A percentile compares a stretch with the other conserved stretches of the same genome.
Evolutionary conservation across 768 basidiomycete species (phyloP).

Genomic region (Lactarius sp.): DNA sequence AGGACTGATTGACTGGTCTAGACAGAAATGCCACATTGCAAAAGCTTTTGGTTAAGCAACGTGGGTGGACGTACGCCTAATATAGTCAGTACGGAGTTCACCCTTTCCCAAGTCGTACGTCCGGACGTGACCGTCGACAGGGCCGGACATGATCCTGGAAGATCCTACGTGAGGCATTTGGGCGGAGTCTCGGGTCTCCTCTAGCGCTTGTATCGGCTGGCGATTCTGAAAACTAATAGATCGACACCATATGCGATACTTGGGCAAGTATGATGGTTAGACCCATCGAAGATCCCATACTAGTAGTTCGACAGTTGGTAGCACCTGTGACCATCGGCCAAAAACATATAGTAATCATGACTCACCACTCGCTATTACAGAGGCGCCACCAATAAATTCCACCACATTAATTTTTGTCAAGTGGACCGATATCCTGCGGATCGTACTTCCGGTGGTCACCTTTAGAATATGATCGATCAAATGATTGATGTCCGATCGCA

Average conservation of each 20-base stretch:
- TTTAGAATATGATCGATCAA: no score
- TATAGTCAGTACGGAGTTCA: conserved; percentile 80
- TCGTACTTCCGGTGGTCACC: conserved; percentile 79
- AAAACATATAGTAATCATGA: conserved; percentile 7
- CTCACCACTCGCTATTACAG: conserved; percentile 82
- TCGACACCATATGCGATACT: conserved; percentile 1
- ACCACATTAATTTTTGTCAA: conserved; percentile 87
- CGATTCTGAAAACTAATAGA: conserved; percentile 60
- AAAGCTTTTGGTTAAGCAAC: neutral
- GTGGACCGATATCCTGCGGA: conserved; percentile 81
- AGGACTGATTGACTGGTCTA: conserved; percentile 45
- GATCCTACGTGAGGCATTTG: conserved; percentile 68
- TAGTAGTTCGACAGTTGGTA: conserved; percentile 65
- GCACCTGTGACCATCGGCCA: conserved; percentile 11
- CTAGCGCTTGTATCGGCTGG: conserved; percentile 84
- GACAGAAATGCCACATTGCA: neutral
- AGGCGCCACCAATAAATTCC: conserved; percentile 84
- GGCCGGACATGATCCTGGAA: conserved; percentile 70
- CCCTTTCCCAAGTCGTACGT: conserved; percentile 96
- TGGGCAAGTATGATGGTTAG: neutral
- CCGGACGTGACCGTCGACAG: conserved; percentile 87
- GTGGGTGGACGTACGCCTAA: conserved; percentile 65
- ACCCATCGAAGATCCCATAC: conserved; percentile 81
- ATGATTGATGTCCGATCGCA: no score
- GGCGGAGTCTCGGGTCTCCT: conserved; percentile 84